Percentiles rank a stretch among this genome's conserved stretches.
phyloP scores from a whole-genome alignment of 495 filamentous ascomycete species.

The Neurospora sp. region DNA sequence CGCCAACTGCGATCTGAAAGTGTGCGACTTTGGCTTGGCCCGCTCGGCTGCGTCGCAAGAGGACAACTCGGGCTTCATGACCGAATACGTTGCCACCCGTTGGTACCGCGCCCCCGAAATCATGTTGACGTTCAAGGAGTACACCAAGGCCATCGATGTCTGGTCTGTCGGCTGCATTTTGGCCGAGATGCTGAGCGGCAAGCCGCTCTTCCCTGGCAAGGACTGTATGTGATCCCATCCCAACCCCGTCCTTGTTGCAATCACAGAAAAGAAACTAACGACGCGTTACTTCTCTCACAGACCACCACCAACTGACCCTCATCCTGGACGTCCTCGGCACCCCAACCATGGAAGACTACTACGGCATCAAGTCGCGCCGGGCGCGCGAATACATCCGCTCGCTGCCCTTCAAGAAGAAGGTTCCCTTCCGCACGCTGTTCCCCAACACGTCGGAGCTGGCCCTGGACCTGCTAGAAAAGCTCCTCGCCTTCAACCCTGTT shows the following conservation, averaged over 20 bases:
- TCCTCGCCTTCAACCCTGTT: conserved; percentile 95
- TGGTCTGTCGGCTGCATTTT: conserved; percentile 99
- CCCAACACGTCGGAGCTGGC: conserved; percentile 92
- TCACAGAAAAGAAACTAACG: neutral
- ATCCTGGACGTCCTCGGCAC: conserved; percentile 98
- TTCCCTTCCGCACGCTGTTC: conserved; percentile 94
- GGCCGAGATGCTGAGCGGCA: conserved; percentile 99
- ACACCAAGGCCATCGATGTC: conserved; percentile 99
- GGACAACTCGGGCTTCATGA: conserved; percentile 99
- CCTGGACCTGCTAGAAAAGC: conserved; percentile 86
- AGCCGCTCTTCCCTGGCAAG: conserved; percentile 97
- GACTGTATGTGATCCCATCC: conserved; percentile 63
- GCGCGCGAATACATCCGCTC: conserved; percentile 98
- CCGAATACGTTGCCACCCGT: conserved; percentile 97
- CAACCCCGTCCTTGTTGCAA: neutral
- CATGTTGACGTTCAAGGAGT: conserved; percentile 99
- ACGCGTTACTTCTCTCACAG: conserved; percentile 30
- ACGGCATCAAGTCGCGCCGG: conserved; percentile 97
- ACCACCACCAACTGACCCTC: conserved; percentile 96
- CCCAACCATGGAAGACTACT: conserved; percentile 99
- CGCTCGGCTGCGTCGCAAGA: conserved; percentile 87
- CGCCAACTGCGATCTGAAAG: conserved; percentile 98
- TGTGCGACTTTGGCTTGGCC: conserved; percentile 95
- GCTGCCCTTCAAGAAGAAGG: conserved; percentile 99
- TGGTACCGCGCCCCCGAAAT: conserved; percentile 99